These are phyloP conservation scores for Rhododendron williamsianum DNA, from an alignment of 148 eudicot genomes.

Conservation along the genomic window DNA sequence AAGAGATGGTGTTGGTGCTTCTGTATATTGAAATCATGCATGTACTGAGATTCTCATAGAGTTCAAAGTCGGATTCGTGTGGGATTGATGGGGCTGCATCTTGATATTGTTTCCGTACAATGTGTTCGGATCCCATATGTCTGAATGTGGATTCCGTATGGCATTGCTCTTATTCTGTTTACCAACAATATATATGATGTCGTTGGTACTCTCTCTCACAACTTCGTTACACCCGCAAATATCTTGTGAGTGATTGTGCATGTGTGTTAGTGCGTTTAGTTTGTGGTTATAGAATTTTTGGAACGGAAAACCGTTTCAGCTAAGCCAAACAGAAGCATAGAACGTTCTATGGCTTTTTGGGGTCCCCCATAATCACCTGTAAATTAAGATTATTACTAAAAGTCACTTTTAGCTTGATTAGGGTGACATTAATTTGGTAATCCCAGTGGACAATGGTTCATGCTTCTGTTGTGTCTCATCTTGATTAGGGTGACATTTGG, in stretches of 20 bases:
- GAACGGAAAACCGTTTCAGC: not conserved
- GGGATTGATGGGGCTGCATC: conserved; percentile 3
- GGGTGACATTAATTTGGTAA: not conserved
- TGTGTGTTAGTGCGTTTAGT: not conserved
- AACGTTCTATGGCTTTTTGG: not conserved
- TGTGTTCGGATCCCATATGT: too few relatives aligned
- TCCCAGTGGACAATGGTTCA: not conserved
- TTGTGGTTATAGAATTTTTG: not conserved
- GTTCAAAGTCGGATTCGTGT: not conserved
- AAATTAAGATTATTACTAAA: not conserved
- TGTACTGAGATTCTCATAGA: not conserved
- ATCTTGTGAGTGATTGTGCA: not conserved
- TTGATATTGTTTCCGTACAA: not conserved
- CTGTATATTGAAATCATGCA: not conserved
- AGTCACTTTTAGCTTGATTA: not conserved
- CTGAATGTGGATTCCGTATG: too few relatives aligned
- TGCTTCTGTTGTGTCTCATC: not conserved
- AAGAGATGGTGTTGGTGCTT: not conserved
- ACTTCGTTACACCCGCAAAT: not conserved
- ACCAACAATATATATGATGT: not conserved
- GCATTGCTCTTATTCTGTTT: too few relatives aligned
- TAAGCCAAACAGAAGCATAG: not conserved
- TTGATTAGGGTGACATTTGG: too few relatives aligned
- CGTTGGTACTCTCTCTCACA: not conserved
- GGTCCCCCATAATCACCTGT: not conserved